Conservation (phyloP, 1,139 yeast genomes). For the Taiozyma onychis region DNA sequence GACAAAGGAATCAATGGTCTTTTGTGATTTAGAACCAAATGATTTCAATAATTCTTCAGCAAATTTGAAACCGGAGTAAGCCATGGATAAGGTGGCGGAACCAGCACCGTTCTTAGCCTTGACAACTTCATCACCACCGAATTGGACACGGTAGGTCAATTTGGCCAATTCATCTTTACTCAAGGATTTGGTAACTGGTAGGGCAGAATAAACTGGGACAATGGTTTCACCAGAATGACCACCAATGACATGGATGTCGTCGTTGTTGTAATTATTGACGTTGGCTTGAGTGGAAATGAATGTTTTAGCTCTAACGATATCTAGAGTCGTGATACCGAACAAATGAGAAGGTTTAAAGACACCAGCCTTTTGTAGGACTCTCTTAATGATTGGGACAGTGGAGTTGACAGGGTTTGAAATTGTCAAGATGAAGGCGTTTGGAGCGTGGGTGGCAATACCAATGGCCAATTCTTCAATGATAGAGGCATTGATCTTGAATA, state of each 20-base stretch:
- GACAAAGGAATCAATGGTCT: constrained; percentile 41
- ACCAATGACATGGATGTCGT: constrained; percentile 46
- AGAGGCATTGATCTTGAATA: constrained; percentile 68
- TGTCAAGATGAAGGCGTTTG: constrained; percentile 58
- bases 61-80: constrained; percentile 68
- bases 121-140: constrained; percentile 77
- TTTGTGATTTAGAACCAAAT: constrained; percentile 26
- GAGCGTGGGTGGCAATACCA: constrained; percentile 51
- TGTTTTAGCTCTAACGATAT: constrained; percentile 64
- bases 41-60: constrained; percentile 47
- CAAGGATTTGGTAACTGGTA: constrained; percentile 27
- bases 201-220: constrained; percentile 40
- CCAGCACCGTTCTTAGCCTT: constrained; percentile 75
- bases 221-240: constrained; percentile 79
- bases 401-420: constrained; percentile 75
- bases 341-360: constrained; percentile 54
- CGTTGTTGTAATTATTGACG: constrained; percentile 9
- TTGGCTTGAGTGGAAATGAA: constrained; percentile 29
- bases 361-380: constrained; percentile 50
- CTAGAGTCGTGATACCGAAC: constrained; percentile 72
- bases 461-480: constrained; percentile 58
- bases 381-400: constrained; percentile 72
- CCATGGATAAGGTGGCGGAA: constrained; percentile 75
- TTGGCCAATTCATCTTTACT: constrained; percentile 34
- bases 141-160: constrained; percentile 59